These are phyloP conservation scores for Macrophomina tecta DNA, from an alignment of 2,329 filamentous ascomycete species.

Conservation along the genomic window DNA sequence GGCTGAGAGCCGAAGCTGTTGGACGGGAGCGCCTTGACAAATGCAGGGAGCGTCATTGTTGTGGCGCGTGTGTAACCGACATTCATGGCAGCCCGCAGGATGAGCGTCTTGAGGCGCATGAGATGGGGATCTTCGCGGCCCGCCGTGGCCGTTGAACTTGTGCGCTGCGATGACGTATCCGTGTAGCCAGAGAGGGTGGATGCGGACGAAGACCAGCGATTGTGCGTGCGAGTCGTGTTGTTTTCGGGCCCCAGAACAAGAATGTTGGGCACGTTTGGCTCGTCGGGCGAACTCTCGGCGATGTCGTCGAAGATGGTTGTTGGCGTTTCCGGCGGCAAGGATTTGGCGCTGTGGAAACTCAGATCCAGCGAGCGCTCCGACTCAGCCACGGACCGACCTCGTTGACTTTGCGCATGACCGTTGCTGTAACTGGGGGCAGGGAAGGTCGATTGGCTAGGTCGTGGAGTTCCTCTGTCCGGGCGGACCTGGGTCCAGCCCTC, in stretches of 20 bases:
- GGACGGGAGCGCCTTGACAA: constrained; percentile 75
- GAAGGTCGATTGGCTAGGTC: constrained; percentile 79
- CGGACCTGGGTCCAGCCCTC: constrained; percentile 90
- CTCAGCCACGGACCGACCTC: constrained; percentile 34
- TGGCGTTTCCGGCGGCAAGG: constrained; percentile 77
- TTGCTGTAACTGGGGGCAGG: constrained; percentile 46
- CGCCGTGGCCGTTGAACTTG: constrained; percentile 71
- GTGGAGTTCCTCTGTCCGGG: constrained; percentile 83
- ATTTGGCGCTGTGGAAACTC: constrained; percentile 47
- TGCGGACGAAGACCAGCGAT: constrained; percentile 78
- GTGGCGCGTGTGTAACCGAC: constrained; percentile 74
- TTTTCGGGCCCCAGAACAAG: constrained; percentile 78
- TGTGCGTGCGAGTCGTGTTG: constrained; percentile 57
- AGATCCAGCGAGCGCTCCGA: constrained; percentile 45
- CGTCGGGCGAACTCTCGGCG: constrained; percentile 75
- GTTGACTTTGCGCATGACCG: constrained; percentile 13
- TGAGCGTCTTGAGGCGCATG: constrained; percentile 75
- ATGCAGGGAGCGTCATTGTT: constrained; percentile 68
- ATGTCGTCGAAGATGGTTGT: constrained; percentile 91
- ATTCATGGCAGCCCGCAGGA: constrained; percentile 85
- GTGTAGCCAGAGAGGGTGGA: constrained; percentile 81
- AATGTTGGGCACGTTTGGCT: constrained; percentile 82
- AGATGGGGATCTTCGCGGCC: constrained; percentile 75
- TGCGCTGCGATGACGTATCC: constrained; percentile 66
- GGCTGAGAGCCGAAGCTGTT: constrained; percentile 78